A percentile compares a stretch with the other conserved stretches of the same genome.
These are phyloP conservation scores for Rhynchosporium graminicola DNA, from an alignment of 2,329 filamentous ascomycete species.

Conservation along the genomic window DNA sequence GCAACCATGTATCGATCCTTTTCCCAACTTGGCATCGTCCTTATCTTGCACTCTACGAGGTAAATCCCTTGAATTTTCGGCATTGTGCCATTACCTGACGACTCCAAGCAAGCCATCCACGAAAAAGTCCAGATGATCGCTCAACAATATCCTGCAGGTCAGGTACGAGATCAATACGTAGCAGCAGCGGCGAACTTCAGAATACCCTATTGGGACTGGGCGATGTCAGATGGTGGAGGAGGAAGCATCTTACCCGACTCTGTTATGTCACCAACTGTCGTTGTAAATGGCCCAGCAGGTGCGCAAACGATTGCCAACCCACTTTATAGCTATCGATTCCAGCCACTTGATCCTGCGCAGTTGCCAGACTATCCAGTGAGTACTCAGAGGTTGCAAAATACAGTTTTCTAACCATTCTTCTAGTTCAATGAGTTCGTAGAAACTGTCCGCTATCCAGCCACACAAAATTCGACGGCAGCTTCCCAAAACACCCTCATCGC, in stretches of 20 bases:
- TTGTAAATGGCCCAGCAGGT: constrained; percentile 55
- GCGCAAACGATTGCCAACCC: constrained; percentile 50
- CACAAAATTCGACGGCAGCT: constrained; percentile 44
- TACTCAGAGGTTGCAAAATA: neutral
- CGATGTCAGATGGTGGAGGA: constrained; percentile 48
- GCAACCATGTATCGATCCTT: constrained; percentile 36
- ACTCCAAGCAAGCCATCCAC: constrained; percentile 51
- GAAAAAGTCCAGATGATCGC: constrained; percentile 50
- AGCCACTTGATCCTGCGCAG: constrained; percentile 46
- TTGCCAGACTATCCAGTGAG: constrained; percentile 62
- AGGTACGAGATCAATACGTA: constrained; percentile 46
- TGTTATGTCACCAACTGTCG: constrained; percentile 47
- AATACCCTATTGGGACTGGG: constrained; percentile 53
- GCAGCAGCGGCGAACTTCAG: constrained; percentile 45
- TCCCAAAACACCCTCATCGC: constrained; percentile 63
- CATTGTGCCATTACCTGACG: neutral
- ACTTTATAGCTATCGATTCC: constrained; percentile 53
- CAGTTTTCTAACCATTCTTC: neutral
- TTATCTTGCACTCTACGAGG: constrained; percentile 57
- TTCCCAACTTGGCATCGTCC: constrained; percentile 54
- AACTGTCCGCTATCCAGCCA: constrained; percentile 58
- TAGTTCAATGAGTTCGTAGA: constrained; percentile 61
- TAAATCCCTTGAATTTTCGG: constrained; percentile 34
- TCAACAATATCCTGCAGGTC: constrained; percentile 31
- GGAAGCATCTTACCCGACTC: constrained; percentile 51